Evolutionary conservation across 345 rosid genomes (phyloP).

Genomic region (Linum usitatissimum): DNA sequence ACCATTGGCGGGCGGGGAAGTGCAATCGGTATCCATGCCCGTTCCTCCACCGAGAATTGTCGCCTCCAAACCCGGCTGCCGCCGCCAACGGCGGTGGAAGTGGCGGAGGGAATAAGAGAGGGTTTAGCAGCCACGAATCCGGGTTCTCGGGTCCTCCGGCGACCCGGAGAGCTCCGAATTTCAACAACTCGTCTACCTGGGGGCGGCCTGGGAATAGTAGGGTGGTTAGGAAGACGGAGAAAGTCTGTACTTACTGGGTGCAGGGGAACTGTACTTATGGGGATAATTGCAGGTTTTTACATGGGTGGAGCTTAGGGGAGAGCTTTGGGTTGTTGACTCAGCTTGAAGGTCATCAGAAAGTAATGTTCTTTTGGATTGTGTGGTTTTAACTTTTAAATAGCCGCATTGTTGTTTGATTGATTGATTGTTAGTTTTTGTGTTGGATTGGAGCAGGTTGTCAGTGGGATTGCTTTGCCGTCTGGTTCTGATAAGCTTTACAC

Average conservation of each 20-base stretch:
- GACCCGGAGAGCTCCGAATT: constrained; percentile 45
- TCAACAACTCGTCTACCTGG: constrained; percentile 31
- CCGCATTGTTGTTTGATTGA: constrained; percentile 2
- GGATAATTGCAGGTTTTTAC: constrained; percentile 72
- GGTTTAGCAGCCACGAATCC: constrained; percentile 38
- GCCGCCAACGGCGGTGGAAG: constrained; percentile 25
- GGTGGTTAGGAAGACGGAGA: constrained; percentile 48
- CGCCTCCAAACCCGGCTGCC: constrained; percentile 27
- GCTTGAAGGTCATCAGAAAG: constrained; percentile 89
- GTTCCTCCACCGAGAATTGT: constrained; percentile 62
- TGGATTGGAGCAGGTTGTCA: constrained; percentile 45
- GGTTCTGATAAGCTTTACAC: constrained; percentile 88
- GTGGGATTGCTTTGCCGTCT: constrained; percentile 74
- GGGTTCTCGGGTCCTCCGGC: constrained; percentile 44
- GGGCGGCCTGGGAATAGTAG: constrained; percentile 27
- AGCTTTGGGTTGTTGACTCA: constrained; percentile 57
- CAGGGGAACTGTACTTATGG: constrained; percentile 73
- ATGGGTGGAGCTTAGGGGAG: constrained; percentile 87
- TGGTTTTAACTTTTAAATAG: constrained; percentile 4
- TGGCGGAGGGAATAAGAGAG: constrained; percentile 32
- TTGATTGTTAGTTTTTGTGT: neutral
- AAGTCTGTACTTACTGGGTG: constrained; percentile 72
- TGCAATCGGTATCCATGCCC: constrained; percentile 65
- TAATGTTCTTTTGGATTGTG: constrained; percentile 11
- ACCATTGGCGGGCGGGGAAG: constrained; percentile 79